Evolutionary conservation across 2,329 filamentous ascomycete genomes (phyloP).

Genomic region (Cryoendolithus antarcticus): DNA sequence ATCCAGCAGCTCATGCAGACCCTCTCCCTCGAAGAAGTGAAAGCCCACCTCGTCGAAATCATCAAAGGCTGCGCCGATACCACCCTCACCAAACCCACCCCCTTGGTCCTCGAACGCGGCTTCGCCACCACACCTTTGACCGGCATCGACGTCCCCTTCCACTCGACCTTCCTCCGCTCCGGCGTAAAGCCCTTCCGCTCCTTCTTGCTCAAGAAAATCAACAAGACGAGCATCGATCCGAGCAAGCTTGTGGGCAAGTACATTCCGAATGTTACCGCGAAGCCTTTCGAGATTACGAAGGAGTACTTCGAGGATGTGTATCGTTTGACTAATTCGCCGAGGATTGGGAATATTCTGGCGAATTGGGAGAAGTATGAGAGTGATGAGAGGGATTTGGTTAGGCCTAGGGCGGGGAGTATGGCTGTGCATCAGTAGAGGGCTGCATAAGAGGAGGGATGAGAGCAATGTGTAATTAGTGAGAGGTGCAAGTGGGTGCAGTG

Average conservation of each 20-base stretch:
- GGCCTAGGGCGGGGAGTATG: slow-evolving; percentile 18
- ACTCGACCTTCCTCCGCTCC: slow-evolving; percentile 93
- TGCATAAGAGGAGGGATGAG: background rate
- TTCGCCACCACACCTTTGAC: slow-evolving; percentile 94
- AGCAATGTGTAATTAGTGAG: background rate
- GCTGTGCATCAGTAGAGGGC: slow-evolving; percentile 6
- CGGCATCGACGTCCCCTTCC: slow-evolving; percentile 98
- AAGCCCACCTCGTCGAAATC: slow-evolving; percentile 78
- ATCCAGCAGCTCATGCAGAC: slow-evolving; percentile 85
- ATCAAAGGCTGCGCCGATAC: slow-evolving; percentile 78
- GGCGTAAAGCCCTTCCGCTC: slow-evolving; percentile 98
- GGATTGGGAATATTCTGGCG: slow-evolving; percentile 67
- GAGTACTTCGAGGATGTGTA: slow-evolving; percentile 99
- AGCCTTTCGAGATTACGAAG: slow-evolving; percentile 88
- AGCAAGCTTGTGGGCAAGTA: slow-evolving; percentile 96
- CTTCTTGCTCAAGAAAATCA: slow-evolving; percentile 99
- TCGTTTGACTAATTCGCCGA: slow-evolving; percentile 68
- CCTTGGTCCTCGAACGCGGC: slow-evolving; percentile 81
- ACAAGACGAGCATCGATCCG: slow-evolving; percentile 96
- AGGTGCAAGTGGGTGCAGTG: too few species aligned
- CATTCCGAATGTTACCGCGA: slow-evolving; percentile 95
- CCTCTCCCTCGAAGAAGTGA: slow-evolving; percentile 78
- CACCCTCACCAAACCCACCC: slow-evolving; percentile 77
- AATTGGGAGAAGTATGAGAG: slow-evolving; percentile 51
- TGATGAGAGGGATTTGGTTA: slow-evolving; percentile 17